phyloP scores from a whole-genome alignment of 2,329 filamentous ascomycete genomes.

The Penicillium concentricum region DNA sequence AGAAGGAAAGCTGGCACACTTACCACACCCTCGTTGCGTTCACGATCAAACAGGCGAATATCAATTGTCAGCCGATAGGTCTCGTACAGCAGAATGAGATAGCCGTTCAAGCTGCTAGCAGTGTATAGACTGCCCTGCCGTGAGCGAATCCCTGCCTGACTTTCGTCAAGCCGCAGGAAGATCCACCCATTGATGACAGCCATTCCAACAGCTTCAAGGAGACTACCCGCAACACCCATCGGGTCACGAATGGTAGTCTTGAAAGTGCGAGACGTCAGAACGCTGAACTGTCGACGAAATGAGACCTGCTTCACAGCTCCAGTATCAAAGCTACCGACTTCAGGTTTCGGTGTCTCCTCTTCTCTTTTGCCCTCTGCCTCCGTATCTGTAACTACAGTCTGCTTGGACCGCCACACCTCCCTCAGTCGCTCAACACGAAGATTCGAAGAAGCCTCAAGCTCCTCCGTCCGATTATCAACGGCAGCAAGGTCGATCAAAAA shows the following conservation, averaged over 20 bases:
- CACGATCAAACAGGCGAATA: constrained; percentile 73
- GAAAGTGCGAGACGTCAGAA: constrained; percentile 68
- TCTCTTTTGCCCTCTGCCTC: constrained; percentile 5
- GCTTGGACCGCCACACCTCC: constrained; percentile 53
- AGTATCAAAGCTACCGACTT: not conserved
- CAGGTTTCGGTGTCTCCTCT: not conserved
- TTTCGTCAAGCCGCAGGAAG: constrained; percentile 64
- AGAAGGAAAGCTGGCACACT: constrained; percentile 67
- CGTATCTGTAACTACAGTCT: not conserved
- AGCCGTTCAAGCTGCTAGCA: constrained; percentile 69
- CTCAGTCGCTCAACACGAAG: constrained; percentile 63
- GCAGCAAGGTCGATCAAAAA: constrained; percentile 73
- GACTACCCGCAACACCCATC: constrained; percentile 68
- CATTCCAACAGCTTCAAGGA: constrained; percentile 70
- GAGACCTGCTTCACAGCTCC: constrained; percentile 48
- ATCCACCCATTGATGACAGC: constrained; percentile 71
- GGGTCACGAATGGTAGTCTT: constrained; percentile 74
- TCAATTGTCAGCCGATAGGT: constrained; percentile 73
- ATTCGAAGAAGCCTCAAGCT: constrained; percentile 61
- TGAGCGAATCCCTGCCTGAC: constrained; percentile 70
- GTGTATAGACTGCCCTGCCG: constrained; percentile 72
- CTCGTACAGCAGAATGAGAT: constrained; percentile 73
- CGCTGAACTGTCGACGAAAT: constrained; percentile 61
- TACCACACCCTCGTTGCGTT: constrained; percentile 70
- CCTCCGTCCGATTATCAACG: constrained; percentile 67